Base-by-base conservation (phyloP, 164 flowering plant species). In the Nelumbo lutea region DNA sequence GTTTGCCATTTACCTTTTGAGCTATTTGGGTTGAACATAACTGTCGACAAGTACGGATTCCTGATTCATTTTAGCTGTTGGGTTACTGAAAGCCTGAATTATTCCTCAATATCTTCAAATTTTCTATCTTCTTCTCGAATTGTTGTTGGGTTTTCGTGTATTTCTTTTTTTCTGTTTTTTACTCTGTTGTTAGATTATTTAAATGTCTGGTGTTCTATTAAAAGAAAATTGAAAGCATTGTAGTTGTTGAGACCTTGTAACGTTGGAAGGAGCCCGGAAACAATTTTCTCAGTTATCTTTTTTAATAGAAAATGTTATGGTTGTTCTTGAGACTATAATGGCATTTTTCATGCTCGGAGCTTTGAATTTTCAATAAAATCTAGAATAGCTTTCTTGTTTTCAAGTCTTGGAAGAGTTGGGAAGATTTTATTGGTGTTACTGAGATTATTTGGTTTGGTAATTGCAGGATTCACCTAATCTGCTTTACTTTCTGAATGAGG, bases 1-100 rank as follows among this genome's bases (percentile, higher is more conserved):
- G 13, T 68, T 9, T 71, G 45, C 57, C 61, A 62, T 65, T 48
- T 41, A 44, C 42, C 51, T 41, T 64, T 69, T 48, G 42, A 50
- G 65, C 67, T 70, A 4, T 60, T 5, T 39, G 40, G 57, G 38
- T 64, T 59, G 63, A 38, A 53, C 50, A 66, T 72, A 39, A 68
- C 53, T 62, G 27, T 62, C 52, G 42, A 44, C 39, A 53, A 10
- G 59, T 3, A 11, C 27, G 59, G 69, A 39, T 13, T 6, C 48
- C 40, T 68, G 1, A 41, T 11, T 45, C 10, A 46, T 27, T 43
- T 64, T 60, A n/a, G 55, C 10, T 58, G 14, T 38, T 65, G 64
- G 64, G 66, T 48, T 64, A 43, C 15, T 47, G 62, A n/a, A 59
- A 47, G 52, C 11, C 15, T 2, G 65, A 56, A 40, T 53, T 46